These are phyloP conservation scores for Coemansia furcata DNA, from an alignment of 192 early-diverging fungal genomes.

Conservation along the genomic window DNA sequence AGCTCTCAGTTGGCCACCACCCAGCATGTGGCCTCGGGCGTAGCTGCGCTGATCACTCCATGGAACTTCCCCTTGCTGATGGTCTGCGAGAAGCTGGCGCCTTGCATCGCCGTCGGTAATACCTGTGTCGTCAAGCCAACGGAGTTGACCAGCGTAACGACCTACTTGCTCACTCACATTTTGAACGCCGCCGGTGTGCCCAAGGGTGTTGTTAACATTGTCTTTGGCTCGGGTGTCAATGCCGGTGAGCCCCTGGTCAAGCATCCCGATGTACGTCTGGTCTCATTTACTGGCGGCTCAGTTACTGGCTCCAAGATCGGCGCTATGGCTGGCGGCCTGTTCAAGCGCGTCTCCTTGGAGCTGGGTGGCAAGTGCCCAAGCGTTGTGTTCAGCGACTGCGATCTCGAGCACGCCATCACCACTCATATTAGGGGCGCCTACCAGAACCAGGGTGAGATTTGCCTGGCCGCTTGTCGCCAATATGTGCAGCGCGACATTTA, in stretches of 20 bases:
- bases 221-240: conserved; percentile 69
- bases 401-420: conserved; percentile 68
- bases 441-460: conserved; percentile 78
- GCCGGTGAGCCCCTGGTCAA: conserved; percentile 71
- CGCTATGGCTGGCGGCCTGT: conserved; percentile 58
- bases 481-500: conserved; percentile 70
- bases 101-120: conserved; percentile 76
- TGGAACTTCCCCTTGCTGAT: conserved; percentile 74
- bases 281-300: conserved; percentile 81
- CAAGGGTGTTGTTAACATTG: conserved; percentile 77
- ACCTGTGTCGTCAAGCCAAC: conserved; percentile 74
- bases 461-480: conserved; percentile 74
- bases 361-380: conserved; percentile 85
- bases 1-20: conserved; percentile 41
- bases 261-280: conserved; percentile 64
- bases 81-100: conserved; percentile 79
- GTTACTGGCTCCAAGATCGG: conserved; percentile 63
- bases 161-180: conserved; percentile 63
- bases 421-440: conserved; percentile 67
- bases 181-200: conserved; percentile 72
- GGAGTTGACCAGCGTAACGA: conserved; percentile 65
- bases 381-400: conserved; percentile 74
- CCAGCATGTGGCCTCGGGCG: conserved; percentile 70
- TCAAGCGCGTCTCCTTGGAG: conserved; percentile 80
- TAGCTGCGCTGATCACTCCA: conserved; percentile 76